Evolutionary conservation across 257 asterid species (phyloP).

Genomic region (Nicotiana paniculata): DNA sequence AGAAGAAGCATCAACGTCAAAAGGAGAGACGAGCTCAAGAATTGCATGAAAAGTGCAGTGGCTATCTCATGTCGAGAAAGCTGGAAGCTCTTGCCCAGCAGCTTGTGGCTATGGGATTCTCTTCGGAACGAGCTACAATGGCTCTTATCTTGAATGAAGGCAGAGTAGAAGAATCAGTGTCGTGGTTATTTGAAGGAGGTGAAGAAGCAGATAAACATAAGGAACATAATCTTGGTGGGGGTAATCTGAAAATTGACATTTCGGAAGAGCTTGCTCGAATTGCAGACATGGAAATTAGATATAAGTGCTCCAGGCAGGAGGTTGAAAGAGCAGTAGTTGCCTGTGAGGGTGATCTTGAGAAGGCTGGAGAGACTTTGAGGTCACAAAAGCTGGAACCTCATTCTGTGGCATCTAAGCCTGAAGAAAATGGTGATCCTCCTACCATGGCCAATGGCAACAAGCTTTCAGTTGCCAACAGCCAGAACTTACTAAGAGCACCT

Average conservation of each 20-base stretch:
- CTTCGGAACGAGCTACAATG: conserved; percentile 88
- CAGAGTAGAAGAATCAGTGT: conserved; percentile 83
- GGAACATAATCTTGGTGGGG: conserved; percentile 55
- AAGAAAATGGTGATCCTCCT: conserved; percentile 63
- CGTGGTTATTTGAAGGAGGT: conserved; percentile 67
- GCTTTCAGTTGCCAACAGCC: conserved; percentile 29
- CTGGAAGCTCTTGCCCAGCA: conserved; percentile 77
- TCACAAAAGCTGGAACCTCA: conserved; percentile 65
- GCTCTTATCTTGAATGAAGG: conserved; percentile 96
- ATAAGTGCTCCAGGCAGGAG: conserved; percentile 83
- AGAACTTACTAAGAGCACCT: conserved; percentile 35
- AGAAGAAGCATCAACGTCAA: conserved; percentile 75
- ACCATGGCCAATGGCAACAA: conserved; percentile 35
- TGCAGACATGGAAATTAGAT: conserved; percentile 58
- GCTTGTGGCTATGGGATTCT: conserved; percentile 94
- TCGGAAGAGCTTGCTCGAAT: conserved; percentile 82
- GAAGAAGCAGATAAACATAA: conserved; percentile 52
- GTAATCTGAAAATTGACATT: conserved; percentile 75
- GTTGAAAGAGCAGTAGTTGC: conserved; percentile 83
- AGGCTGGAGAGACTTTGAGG: conserved; percentile 73
- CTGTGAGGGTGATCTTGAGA: conserved; percentile 82
- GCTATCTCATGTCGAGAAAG: conserved; percentile 79
- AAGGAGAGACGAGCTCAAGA: conserved; percentile 85
- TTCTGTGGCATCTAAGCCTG: conserved; percentile 45
- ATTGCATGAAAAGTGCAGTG: conserved; percentile 65